A percentile compares a stretch with the other conserved stretches of the same genome.
These are phyloP conservation scores for Ophiostoma himal-ulmi DNA, from an alignment of 2,329 filamentous ascomycete species.

Conservation along the genomic window DNA sequence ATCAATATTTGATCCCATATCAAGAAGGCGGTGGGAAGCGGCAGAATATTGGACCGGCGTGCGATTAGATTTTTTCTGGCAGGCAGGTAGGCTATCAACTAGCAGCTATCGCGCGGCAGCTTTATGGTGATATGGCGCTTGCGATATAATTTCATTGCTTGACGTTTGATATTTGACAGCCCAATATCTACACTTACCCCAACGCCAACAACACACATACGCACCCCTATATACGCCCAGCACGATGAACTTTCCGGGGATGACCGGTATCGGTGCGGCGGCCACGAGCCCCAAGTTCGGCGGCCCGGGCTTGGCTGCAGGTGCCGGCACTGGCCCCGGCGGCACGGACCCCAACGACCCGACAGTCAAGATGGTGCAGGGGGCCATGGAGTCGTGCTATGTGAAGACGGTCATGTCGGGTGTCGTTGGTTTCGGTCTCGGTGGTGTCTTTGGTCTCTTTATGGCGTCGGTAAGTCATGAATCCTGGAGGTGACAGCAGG, in stretches of 20 bases:
- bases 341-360: conserved; percentile 42
- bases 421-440: conserved; percentile 88
- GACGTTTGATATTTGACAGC: not conserved
- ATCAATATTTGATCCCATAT: not conserved
- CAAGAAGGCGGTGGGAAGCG: conserved; percentile 33
- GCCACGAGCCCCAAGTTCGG: conserved; percentile 19
- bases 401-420: conserved; percentile 86
- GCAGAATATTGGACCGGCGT: conserved; percentile 36
- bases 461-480: conserved; percentile 72
- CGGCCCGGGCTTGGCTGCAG: conserved; percentile 33
- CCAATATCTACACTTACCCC: not conserved
- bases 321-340: conserved; percentile 26
- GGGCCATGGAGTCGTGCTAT: conserved; percentile 84
- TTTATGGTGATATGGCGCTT: not conserved
- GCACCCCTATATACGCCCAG: not conserved
- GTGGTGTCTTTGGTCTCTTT: conserved; percentile 91
- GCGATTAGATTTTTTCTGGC: conserved; percentile 24
- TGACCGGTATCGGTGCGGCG: conserved; percentile 28
- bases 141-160: conserved; percentile 1
- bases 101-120: conserved; percentile 1
- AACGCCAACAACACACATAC: not conserved
- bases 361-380: conserved; percentile 64
- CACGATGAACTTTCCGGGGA: conserved; percentile 29
- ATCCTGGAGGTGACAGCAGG: not conserved
- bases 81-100: conserved; percentile 7